A percentile compares a stretch with the other conserved stretches of the same genome.
Conservation (phyloP, 805 yeast species). For the Starmerella stigmatis region DNA sequence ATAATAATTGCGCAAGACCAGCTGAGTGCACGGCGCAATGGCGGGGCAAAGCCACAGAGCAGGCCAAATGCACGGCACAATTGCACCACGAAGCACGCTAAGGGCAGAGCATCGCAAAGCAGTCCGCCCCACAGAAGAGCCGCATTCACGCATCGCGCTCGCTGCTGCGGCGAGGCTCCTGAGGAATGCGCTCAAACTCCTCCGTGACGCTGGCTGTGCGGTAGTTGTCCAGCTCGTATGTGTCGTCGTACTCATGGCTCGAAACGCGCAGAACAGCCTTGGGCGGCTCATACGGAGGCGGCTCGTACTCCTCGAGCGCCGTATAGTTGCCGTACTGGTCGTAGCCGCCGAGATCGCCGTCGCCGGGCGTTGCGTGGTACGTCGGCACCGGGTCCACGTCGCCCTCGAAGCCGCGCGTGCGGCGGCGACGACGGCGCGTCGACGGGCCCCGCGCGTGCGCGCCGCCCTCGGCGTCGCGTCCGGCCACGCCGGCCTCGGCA, state of each 20-base stretch:
- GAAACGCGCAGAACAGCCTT: slow-evolving; percentile 9
- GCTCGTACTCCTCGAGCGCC: slow-evolving; percentile 15
- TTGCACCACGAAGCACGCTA: no score
- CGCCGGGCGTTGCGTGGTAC: slow-evolving; percentile 19
- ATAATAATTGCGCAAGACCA: no score
- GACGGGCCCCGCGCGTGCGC: neutral
- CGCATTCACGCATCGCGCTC: no score
- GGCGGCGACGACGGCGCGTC: neutral
- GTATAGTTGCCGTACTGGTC: slow-evolving; percentile 18
- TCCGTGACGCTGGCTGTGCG: neutral
- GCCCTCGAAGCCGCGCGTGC: slow-evolving; percentile 3
- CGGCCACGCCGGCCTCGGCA: neutral
- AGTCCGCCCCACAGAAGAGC: no score
- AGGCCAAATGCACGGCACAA: no score
- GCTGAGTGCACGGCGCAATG: no score
- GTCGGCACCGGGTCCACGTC: slow-evolving; percentile 20
- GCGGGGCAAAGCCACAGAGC: no score
- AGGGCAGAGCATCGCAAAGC: no score
- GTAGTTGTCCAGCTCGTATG: neutral
- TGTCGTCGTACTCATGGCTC: neutral
- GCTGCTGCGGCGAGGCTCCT: no score
- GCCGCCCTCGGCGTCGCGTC: neutral
- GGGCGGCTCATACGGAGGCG: slow-evolving; percentile 18
- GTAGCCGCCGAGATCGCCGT: slow-evolving; percentile 19
- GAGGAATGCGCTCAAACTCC: neutral